Conservation (phyloP, 495 filamentous ascomycete genomes). For the Penicillium subrubescens region DNA sequence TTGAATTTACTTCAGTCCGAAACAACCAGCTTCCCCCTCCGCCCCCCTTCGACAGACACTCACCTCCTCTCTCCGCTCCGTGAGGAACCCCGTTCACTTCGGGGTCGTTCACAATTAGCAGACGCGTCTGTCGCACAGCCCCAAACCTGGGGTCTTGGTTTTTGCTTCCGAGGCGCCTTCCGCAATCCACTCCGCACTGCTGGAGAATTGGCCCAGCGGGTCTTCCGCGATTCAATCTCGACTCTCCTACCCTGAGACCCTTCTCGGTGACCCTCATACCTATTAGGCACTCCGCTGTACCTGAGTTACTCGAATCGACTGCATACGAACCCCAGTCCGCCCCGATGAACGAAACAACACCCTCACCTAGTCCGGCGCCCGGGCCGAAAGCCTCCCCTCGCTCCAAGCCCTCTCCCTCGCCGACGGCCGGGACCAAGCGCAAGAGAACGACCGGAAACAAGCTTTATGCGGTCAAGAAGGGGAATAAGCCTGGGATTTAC, state of each 20-base stretch:
- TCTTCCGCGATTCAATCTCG: constrained; percentile 5
- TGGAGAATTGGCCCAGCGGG: constrained; percentile 14
- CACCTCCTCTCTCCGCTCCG: background rate
- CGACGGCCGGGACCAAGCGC: constrained; percentile 61
- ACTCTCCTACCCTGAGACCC: background rate
- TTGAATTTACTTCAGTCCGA: background rate
- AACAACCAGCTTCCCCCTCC: background rate
- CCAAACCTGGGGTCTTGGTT: constrained; percentile 32
- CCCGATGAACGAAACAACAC: constrained; percentile 40
- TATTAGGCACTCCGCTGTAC: background rate
- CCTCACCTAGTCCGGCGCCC: constrained; percentile 43
- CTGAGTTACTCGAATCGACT: background rate
- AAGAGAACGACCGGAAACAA: constrained; percentile 65
- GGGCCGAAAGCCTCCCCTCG: constrained; percentile 33
- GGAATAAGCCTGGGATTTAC: constrained; percentile 84
- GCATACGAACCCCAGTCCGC: background rate
- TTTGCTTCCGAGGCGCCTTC: constrained; percentile 36
- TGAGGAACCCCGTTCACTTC: background rate
- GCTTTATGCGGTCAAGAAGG: constrained; percentile 85
- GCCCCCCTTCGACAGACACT: background rate
- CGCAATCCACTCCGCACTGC: constrained; percentile 27
- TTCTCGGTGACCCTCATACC: background rate
- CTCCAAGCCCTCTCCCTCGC: constrained; percentile 32
- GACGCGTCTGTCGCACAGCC: constrained; percentile 25
- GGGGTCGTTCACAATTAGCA: constrained; percentile 21